phyloP scores from a whole-genome alignment of 148 eudicot genomes.

The Nyssa sinensis region DNA sequence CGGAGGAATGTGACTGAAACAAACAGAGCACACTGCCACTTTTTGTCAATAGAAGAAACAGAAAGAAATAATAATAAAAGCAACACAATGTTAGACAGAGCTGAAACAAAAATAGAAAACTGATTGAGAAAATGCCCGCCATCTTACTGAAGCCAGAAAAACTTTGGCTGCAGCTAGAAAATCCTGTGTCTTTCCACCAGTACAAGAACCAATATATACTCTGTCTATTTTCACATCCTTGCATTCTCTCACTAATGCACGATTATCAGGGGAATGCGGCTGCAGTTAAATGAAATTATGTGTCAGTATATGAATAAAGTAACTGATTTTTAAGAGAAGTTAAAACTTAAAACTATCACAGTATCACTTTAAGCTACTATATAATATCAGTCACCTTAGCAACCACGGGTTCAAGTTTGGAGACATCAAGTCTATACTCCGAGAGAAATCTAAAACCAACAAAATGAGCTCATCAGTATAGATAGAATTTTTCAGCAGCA shows the following conservation, averaged over 20 bases:
- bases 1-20: too few relatives aligned
- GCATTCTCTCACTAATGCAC: constrained; percentile 95
- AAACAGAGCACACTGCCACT: too few relatives aligned
- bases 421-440: constrained; percentile 85
- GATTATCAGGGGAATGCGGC: constrained; percentile 99
- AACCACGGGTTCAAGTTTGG: constrained; percentile 94
- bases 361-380: too few relatives aligned
- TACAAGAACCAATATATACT: constrained; percentile 96
- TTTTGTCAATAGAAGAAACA: constrained; percentile 9
- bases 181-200: constrained; percentile 98
- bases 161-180: constrained; percentile 92
- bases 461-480: constrained; percentile 1
- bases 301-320: too few relatives aligned
- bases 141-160: constrained; percentile 80
- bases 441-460: constrained; percentile 51
- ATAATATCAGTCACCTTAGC: constrained; percentile 69
- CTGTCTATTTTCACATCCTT: constrained; percentile 96
- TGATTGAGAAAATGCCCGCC: too few relatives aligned
- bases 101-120: too few relatives aligned
- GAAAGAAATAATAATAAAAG: background rate
- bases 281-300: too few relatives aligned
- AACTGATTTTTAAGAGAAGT: too few relatives aligned
- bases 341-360: too few relatives aligned
- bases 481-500: constrained; percentile 6
- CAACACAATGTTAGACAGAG: too few relatives aligned